Evolutionary conservation across 495 filamentous ascomycete genomes (phyloP).

Genomic region (Aspergillus sclerotiicarbonarius): DNA sequence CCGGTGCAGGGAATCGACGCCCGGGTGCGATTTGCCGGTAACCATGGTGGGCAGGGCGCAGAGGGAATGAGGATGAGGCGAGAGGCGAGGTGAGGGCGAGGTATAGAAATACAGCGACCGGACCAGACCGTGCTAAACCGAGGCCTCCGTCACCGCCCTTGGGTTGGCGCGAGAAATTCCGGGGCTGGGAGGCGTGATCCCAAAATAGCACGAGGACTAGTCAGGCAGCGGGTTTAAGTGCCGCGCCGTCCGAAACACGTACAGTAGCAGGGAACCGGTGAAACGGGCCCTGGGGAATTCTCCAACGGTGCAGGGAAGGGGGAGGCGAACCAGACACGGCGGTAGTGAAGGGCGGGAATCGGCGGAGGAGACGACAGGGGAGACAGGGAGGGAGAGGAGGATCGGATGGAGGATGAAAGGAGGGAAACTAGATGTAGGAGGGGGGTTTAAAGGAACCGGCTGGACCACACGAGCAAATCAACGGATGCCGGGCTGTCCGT

Average conservation of each 20-base stretch:
- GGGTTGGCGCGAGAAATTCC: slow-evolving; percentile 33
- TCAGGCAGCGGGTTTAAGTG: slow-evolving; percentile 20
- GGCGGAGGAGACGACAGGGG: slow-evolving; percentile 7
- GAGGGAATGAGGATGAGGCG: slow-evolving; percentile 1
- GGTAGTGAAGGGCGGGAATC: slow-evolving; percentile 6
- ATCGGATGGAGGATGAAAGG: slow-evolving; percentile 7
- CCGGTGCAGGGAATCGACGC: slow-evolving; percentile 33
- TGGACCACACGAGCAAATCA: slow-evolving; percentile 2
- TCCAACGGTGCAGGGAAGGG: neutral
- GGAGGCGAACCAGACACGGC: neutral
- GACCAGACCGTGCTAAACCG: slow-evolving; percentile 9
- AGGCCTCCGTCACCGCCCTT: slow-evolving; percentile 38
- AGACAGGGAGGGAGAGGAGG: slow-evolving; percentile 1
- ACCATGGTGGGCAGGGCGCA: slow-evolving; percentile 33
- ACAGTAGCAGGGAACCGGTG: slow-evolving; percentile 9
- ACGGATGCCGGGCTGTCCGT: neutral
- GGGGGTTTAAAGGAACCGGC: slow-evolving; percentile 13
- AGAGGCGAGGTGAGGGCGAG: slow-evolving; percentile 8
- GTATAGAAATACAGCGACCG: slow-evolving; percentile 5
- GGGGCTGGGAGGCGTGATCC: slow-evolving; percentile 34
- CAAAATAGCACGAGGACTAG: slow-evolving; percentile 35
- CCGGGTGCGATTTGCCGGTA: slow-evolving; percentile 45
- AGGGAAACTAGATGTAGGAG: slow-evolving; percentile 10
- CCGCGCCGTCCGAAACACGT: slow-evolving; percentile 21
- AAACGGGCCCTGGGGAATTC: slow-evolving; percentile 3